These are phyloP conservation scores for Pseudogymnoascus sp. DNA, from an alignment of 2,329 filamentous ascomycete genomes.

Conservation along the genomic window DNA sequence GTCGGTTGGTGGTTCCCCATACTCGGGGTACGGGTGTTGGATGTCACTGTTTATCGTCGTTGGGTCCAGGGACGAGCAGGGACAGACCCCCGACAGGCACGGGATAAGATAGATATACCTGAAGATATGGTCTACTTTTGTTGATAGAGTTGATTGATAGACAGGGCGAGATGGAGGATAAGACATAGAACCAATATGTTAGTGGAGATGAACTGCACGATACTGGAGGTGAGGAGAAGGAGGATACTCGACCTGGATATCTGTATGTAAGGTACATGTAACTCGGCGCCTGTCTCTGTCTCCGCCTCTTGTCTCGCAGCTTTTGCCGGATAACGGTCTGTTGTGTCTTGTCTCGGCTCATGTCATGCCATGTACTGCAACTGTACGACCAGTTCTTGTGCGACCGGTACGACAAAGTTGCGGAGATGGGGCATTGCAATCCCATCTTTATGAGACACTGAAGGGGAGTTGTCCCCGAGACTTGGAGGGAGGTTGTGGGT, in stretches of 20 bases:
- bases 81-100: background rate
- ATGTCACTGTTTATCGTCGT: background rate
- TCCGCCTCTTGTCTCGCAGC: background rate
- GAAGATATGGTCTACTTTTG: background rate
- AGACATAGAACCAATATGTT: background rate
- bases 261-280: background rate
- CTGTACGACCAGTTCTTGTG: constrained; percentile 1
- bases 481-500: background rate
- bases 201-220: background rate
- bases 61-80: background rate
- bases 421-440: background rate
- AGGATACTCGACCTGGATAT: background rate
- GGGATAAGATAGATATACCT: background rate
- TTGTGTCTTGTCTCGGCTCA: background rate
- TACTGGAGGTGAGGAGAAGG: background rate
- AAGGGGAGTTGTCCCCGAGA: background rate
- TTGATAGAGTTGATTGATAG: background rate
- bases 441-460: background rate
- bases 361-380: background rate
- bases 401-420: background rate
- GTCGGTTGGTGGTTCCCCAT: background rate
- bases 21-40: background rate
- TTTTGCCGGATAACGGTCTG: constrained; percentile 1
- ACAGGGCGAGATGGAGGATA: background rate
- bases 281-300: background rate